Conservation (phyloP, 306 rosid genomes). For the Prunus campanulata region DNA sequence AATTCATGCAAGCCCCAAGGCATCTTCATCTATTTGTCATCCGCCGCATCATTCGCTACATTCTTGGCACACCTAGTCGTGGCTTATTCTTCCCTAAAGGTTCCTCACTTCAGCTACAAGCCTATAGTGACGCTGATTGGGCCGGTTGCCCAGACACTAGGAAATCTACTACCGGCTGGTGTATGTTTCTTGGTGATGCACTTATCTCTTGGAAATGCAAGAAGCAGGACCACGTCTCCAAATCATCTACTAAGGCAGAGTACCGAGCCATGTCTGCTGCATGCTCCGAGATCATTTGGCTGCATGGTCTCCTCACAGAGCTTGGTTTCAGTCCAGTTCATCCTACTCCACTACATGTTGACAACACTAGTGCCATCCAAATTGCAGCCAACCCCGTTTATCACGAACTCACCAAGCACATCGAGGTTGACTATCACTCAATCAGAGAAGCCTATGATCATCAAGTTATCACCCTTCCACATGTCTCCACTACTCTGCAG, state of each 20-base stretch:
- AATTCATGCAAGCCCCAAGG: not conserved
- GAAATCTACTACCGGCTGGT: not conserved
- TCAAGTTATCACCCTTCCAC: not conserved
- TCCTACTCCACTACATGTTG: not conserved
- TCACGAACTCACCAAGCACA: not conserved
- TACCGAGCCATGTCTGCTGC: not conserved
- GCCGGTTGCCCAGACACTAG: not conserved
- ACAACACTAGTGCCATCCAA: not conserved
- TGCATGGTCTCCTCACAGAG: not conserved
- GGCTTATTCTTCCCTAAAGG: not conserved
- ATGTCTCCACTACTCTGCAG: not conserved
- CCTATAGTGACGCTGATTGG: conserved; percentile 10
- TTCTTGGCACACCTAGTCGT: not conserved
- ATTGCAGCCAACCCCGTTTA: not conserved
- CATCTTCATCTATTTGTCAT: not conserved
- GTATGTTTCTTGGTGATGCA: not conserved
- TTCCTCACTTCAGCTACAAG: not conserved
- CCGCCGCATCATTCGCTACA: not conserved
- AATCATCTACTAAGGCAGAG: not conserved
- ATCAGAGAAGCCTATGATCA: not conserved
- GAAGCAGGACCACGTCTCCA: not conserved
- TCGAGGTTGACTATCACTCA: not conserved
- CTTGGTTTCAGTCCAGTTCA: not conserved
- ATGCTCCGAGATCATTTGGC: not conserved
- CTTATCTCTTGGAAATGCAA: not conserved